A percentile compares a stretch with the other conserved stretches of the same genome.
Evolutionary conservation across 2,329 filamentous ascomycete species (phyloP).

Genomic region (Penicillium sp.): DNA sequence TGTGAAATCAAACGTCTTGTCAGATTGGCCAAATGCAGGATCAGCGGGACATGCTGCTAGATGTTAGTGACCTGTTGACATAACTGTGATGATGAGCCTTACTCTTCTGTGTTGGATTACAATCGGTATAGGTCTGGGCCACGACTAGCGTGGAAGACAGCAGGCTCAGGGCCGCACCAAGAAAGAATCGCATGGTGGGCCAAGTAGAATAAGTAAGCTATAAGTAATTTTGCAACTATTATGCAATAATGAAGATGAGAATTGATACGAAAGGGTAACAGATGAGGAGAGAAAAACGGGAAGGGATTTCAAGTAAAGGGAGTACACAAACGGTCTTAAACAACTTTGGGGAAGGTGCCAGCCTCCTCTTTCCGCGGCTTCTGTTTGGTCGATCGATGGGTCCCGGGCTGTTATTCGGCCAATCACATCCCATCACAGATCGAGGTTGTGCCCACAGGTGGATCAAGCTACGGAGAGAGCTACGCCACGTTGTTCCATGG

Average conservation of each 20-base stretch:
- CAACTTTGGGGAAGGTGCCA: slow-evolving; percentile 17
- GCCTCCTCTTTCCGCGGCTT: slow-evolving; percentile 23
- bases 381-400: slow-evolving; percentile 18
- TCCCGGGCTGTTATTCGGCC: slow-evolving; percentile 10
- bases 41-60: slow-evolving; percentile 66
- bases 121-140: slow-evolving; percentile 48
- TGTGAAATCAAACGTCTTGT: slow-evolving; percentile 75
- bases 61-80: slow-evolving; percentile 4
- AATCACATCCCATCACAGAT: slow-evolving; percentile 1
- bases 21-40: slow-evolving; percentile 78
- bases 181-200: slow-evolving; percentile 35
- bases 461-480: not conserved
- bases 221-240: not conserved
- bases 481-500: slow-evolving; percentile 1
- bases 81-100: slow-evolving; percentile 15
- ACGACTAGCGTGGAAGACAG: slow-evolving; percentile 30
- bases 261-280: not conserved
- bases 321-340: slow-evolving; percentile 6
- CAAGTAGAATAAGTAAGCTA: not conserved
- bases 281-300: slow-evolving; percentile 1
- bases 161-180: slow-evolving; percentile 28
- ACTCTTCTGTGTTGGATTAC: slow-evolving; percentile 45
- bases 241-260: slow-evolving; percentile 6
- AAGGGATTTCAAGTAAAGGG: not conserved
- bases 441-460: not conserved